Percentiles rank a stretch among this genome's conserved stretches.
Conservation (phyloP, 495 filamentous ascomycete genomes). For the Penicilliopsis zonata region DNA sequence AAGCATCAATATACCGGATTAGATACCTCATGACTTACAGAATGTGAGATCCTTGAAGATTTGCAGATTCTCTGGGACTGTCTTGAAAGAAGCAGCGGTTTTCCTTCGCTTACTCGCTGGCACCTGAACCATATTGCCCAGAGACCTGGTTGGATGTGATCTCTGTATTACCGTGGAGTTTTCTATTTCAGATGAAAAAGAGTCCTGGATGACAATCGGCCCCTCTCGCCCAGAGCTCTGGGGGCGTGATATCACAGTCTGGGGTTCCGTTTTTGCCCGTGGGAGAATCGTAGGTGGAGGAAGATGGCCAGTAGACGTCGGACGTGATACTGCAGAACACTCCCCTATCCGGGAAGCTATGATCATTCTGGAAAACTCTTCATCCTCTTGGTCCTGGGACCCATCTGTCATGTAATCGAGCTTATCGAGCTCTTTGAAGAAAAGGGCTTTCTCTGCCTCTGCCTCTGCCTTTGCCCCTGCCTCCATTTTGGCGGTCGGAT, state of each 20-base stretch:
- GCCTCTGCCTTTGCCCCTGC: neutral
- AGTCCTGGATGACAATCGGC: neutral
- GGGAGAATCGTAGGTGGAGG: constrained; percentile 1
- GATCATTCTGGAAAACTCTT: constrained; percentile 5
- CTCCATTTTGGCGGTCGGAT: too few relatives aligned
- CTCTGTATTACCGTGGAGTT: constrained; percentile 2
- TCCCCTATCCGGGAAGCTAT: neutral
- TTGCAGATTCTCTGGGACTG: constrained; percentile 44
- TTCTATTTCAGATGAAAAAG: too few relatives aligned
- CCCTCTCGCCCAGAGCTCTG: neutral
- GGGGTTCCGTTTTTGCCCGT: constrained; percentile 9
- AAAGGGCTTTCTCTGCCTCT: constrained; percentile 21
- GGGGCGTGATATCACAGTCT: neutral
- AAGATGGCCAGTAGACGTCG: too few relatives aligned
- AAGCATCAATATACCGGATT: neutral
- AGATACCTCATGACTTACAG: constrained; percentile 25
- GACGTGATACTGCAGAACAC: too few relatives aligned
- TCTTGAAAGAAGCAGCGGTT: constrained; percentile 16
- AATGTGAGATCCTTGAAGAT: constrained; percentile 57
- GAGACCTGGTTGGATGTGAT: constrained; percentile 3
- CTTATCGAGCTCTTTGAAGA: constrained; percentile 34
- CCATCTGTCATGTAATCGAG: constrained; percentile 32
- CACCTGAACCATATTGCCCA: neutral
- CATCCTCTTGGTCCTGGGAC: constrained; percentile 6
- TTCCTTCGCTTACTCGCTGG: constrained; percentile 7